Evolutionary conservation across 495 filamentous ascomycete species (phyloP).

Genomic region (Neurospora pannonica): DNA sequence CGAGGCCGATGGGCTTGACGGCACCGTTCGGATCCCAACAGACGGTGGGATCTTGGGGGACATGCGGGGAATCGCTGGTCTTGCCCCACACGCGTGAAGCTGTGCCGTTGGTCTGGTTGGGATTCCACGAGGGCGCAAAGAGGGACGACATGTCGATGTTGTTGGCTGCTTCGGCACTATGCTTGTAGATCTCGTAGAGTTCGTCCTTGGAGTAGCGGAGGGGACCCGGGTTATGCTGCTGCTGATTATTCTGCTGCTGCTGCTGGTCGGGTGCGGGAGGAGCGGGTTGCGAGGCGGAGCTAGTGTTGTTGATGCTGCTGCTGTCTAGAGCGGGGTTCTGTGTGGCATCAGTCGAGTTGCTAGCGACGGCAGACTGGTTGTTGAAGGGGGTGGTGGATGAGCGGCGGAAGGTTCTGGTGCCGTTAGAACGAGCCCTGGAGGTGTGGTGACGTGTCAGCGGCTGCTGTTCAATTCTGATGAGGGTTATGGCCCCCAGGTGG

Average conservation of each 20-base stretch:
- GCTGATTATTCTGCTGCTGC: slow-evolving; percentile 16
- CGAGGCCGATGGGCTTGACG: slow-evolving; percentile 61
- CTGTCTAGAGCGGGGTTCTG: slow-evolving; percentile 7
- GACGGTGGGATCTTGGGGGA: slow-evolving; percentile 48
- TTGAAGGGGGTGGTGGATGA: slow-evolving; percentile 49
- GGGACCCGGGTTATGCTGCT: slow-evolving; percentile 9
- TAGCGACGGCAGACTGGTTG: slow-evolving; percentile 20
- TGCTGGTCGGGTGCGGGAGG: slow-evolving; percentile 35
- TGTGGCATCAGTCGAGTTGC: slow-evolving; percentile 10
- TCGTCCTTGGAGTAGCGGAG: slow-evolving; percentile 71
- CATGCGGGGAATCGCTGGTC: slow-evolving; percentile 55
- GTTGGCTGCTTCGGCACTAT: slow-evolving; percentile 46
- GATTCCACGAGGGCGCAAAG: slow-evolving; percentile 68
- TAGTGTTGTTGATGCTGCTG: background rate
- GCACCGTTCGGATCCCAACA: slow-evolving; percentile 83
- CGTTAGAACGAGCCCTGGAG: slow-evolving; percentile 49
- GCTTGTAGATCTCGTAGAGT: slow-evolving; percentile 62
- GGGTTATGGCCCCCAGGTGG: background rate
- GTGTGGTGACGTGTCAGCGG: background rate
- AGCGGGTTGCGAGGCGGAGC: background rate
- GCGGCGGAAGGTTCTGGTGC: slow-evolving; percentile 80
- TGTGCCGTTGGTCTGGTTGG: slow-evolving; percentile 52
- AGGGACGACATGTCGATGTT: slow-evolving; percentile 56
- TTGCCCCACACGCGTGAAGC: slow-evolving; percentile 67
- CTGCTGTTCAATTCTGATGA: background rate